These are phyloP conservation scores for Suillus subaureus DNA, from an alignment of 768 basidiomycete species.

Conservation along the genomic window DNA sequence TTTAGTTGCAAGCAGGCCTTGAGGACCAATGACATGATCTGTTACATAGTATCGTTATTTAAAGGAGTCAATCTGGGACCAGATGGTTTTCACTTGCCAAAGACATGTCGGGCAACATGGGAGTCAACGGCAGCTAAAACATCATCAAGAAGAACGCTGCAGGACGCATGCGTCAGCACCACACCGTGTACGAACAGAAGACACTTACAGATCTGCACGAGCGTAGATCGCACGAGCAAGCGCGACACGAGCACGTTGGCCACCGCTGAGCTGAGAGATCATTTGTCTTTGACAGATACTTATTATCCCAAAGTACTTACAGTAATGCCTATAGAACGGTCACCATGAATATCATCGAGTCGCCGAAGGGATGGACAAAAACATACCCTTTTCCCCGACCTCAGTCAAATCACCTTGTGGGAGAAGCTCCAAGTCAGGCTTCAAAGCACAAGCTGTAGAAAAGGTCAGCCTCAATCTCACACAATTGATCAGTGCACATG, in stretches of 20 bases:
- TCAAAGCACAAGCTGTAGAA: slow-evolving; percentile 75
- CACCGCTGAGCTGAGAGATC: slow-evolving; percentile 65
- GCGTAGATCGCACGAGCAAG: slow-evolving; percentile 91
- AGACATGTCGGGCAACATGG: slow-evolving; percentile 87
- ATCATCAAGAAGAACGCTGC: slow-evolving; percentile 82
- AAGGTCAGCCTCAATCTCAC: neutral
- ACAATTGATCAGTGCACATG: slow-evolving; percentile 20
- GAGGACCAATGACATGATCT: slow-evolving; percentile 88
- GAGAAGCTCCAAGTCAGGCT: slow-evolving; percentile 77
- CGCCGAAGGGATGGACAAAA: neutral
- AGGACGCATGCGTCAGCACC: slow-evolving; percentile 7
- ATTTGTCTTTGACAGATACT: slow-evolving; percentile 19
- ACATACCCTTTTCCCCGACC: slow-evolving; percentile 80
- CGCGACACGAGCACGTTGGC: slow-evolving; percentile 81
- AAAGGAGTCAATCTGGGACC: neutral
- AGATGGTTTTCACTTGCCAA: slow-evolving; percentile 47
- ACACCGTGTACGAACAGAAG: neutral
- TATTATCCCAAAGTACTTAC: slow-evolving; percentile 37
- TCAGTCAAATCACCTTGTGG: slow-evolving; percentile 83
- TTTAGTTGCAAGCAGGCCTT: slow-evolving; percentile 79
- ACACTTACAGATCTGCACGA: slow-evolving; percentile 78
- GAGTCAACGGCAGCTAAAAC: slow-evolving; percentile 85
- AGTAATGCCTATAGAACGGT: slow-evolving; percentile 49
- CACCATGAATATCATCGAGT: neutral
- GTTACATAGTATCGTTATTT: slow-evolving; percentile 5